Evolutionary conservation across 2,329 filamentous ascomycete species (phyloP), one percentile per base, ranked within the genome.

Genomic region (Cercospora zeina): DNA sequence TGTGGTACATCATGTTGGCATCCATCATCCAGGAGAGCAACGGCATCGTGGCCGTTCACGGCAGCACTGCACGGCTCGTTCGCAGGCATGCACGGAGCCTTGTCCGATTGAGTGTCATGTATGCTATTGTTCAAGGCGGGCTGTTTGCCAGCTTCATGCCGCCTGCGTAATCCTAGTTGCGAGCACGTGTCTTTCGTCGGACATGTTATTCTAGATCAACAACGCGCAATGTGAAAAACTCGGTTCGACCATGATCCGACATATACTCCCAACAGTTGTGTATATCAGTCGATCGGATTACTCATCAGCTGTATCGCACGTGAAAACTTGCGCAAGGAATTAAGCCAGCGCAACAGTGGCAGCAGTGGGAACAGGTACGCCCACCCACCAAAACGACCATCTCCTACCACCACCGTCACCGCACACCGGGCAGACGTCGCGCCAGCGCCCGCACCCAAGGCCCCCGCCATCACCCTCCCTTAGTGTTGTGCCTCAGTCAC

Each of bases 61-160:
- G 42, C 13, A 56, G 31, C 42, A 14, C 56, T 16, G 21, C 61
- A 24, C 50, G 49, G 13, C 39, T 61, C 9, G 51, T 53, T 21
- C 51, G 58, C 4, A 58, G 53, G 30, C 70, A 68, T 64, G 59
- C 64, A 13, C 49, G 71, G 54, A 66, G 72, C 54, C 73, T 86
- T 14, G 81, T 90, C 49, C 78, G 85, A 56, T 90, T 86, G 68
- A 90, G 93, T 81, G 80, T 92, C 58, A 83, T 93, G 76, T 99
- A 99, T 78, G 90, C 86, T 2, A 75, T 89, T 34, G 83, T 97
- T 47, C 95, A 99, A 74, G 91, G 85, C 0, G 88, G 85, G 7
- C 78, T 99, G 45, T 99, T 91, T 79, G 88, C 92, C 3, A 92
- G 87, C 3, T 99, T 99, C 74, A 81, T 99, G 54, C 95, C 95